phyloP scores from a whole-genome alignment of 225 moss, liverwort and hornwort genomes.

The Climacium dendroides region DNA sequence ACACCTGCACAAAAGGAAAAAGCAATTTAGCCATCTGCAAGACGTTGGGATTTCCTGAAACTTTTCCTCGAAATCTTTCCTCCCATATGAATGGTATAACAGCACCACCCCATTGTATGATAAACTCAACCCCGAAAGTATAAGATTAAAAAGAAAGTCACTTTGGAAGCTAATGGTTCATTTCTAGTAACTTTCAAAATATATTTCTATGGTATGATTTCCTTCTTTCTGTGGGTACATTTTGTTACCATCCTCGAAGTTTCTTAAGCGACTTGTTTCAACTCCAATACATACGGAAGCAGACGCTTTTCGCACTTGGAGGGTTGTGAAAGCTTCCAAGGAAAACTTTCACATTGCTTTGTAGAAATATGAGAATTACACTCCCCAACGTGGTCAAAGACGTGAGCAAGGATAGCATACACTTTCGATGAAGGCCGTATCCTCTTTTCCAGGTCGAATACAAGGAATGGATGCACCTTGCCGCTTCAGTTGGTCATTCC shows the following conservation, averaged over 20 bases:
- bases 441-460: constrained; percentile 55
- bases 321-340: not conserved
- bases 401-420: constrained; percentile 3
- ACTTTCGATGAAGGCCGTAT: constrained; percentile 48
- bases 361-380: not conserved
- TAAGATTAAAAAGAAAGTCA: not conserved
- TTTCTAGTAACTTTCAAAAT: not conserved
- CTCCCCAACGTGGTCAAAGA: not conserved
- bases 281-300: not conserved
- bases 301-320: not conserved
- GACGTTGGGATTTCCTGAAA: not conserved
- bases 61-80: not conserved
- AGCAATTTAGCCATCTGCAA: not conserved
- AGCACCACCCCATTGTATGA: not conserved
- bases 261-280: not conserved
- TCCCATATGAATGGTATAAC: not conserved
- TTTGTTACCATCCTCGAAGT: not conserved
- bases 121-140: not conserved
- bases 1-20: constrained; percentile 20
- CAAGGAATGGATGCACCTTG: constrained; percentile 78
- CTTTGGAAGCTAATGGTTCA: not conserved
- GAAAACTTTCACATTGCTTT: not conserved
- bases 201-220: not conserved
- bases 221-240: too few relatives aligned
- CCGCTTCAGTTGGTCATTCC: constrained; percentile 63